Evolutionary conservation across 164 flowering plant species (phyloP), one percentile per base, ranked within the genome.

Genomic region (Sextonia rubra): DNA sequence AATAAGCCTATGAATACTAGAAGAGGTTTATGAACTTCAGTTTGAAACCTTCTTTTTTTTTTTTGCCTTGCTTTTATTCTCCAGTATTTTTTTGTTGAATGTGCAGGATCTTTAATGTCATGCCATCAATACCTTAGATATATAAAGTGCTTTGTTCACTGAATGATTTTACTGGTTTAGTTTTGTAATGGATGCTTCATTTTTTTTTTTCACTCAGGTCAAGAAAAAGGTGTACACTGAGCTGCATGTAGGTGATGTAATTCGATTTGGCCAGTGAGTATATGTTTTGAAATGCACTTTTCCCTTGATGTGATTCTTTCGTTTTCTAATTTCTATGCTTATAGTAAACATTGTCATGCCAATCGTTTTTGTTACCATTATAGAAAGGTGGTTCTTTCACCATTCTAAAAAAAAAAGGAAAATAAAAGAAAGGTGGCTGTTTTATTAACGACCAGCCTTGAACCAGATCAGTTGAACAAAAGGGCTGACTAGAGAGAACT

Each of bases 211-310:
- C 4, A 69, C 58, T 37, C 77, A 95, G 99, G 92, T 91, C 65
- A 82, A 87, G 82, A 81, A 81, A 77, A 90, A 82, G 85, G 85
- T 79, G 52, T 90, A 87, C 77, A 82, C 86, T 44, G 97, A 89
- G 58, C 77, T 96, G 84, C 94, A 89, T 81, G 98, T 96, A 77
- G 99, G 99, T 81, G 98, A 93, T 77, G 93, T 96, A 72, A 82
- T 96, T 71, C 94, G 97, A 47, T 96, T 96, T 85, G 99, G 99
- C 82, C 89, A 80, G 99, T 96, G 76, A 86, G 99, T 80, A 17
- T 15, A 60, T 47, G 24, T 8, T 74, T 61, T 62, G 52, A n/a
- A 47, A 44, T 23, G 26, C 48, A 4, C 32, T 64, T 64, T 30
- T 26, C 20, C 67, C 27, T 64, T 29, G 44, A 64, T 64, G 44